Evolutionary conservation across 306 rosid genomes (phyloP).

Genomic region (Hippophae tibetana): DNA sequence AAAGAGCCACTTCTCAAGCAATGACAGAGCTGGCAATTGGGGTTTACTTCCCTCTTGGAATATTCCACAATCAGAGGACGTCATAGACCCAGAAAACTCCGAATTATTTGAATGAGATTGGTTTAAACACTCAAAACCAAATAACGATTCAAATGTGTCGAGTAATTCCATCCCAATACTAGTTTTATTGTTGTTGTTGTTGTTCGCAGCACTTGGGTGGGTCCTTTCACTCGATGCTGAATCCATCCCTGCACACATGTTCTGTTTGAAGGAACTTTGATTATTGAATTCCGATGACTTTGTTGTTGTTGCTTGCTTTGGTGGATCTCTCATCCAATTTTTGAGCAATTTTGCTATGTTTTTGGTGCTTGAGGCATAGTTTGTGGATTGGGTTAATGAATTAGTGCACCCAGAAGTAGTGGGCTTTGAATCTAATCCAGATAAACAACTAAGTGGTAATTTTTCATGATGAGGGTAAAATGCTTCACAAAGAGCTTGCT

Average conservation of each 20-base stretch:
- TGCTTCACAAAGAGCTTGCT: slow-evolving; percentile 72
- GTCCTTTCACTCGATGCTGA: slow-evolving; percentile 32
- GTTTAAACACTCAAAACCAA: slow-evolving; percentile 50
- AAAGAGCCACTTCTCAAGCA: slow-evolving; percentile 82
- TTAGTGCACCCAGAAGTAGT: slow-evolving; percentile 18
- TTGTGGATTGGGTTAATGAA: background rate
- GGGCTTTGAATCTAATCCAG: no score
- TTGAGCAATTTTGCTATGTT: slow-evolving; percentile 39
- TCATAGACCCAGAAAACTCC: slow-evolving; percentile 12
- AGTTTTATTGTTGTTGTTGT: background rate
- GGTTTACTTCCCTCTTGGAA: no score
- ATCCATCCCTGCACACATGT: slow-evolving; percentile 22
- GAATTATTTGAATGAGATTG: slow-evolving; percentile 39
- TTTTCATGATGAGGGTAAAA: slow-evolving; percentile 40
- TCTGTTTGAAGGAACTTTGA: slow-evolving; percentile 21
- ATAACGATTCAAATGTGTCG: slow-evolving; percentile 37
- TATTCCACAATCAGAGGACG: slow-evolving; percentile 33
- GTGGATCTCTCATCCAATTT: slow-evolving; percentile 37
- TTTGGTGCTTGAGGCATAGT: slow-evolving; percentile 47
- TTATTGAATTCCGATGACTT: slow-evolving; percentile 1
- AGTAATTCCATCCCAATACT: slow-evolving; percentile 23
- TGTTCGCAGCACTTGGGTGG: no score
- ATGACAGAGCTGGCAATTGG: slow-evolving; percentile 34
- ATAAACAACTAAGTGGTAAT: background rate
- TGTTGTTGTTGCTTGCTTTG: slow-evolving; percentile 18